phyloP scores from a whole-genome alignment of 106 monocot genomes.

The Ottelia alismoides region DNA sequence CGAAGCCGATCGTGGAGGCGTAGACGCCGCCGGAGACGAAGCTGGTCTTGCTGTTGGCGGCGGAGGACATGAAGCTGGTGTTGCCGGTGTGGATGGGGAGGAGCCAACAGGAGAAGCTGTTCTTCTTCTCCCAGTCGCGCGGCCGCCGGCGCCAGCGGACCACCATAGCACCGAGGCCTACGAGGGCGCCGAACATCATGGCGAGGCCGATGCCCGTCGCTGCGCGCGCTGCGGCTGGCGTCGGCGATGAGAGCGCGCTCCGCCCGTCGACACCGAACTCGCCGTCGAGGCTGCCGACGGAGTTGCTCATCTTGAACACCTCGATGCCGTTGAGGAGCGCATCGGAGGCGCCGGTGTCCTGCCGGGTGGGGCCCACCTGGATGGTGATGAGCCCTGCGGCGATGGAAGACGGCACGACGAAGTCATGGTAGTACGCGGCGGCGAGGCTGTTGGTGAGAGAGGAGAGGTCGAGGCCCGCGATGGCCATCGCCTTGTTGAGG shows the following conservation, averaged over 20 bases:
- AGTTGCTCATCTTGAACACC: constrained; percentile 15
- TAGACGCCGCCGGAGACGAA: constrained; percentile 8
- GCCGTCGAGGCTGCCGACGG: constrained; percentile 6
- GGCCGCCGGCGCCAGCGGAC: constrained; percentile 1
- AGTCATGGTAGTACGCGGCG: no score
- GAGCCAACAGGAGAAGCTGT: constrained; percentile 12
- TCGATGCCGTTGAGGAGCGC: constrained; percentile 12
- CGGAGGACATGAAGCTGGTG: constrained; percentile 5
- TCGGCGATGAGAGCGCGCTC: background rate
- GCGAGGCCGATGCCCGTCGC: background rate
- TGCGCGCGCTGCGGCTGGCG: background rate
- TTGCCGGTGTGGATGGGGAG: constrained; percentile 8
- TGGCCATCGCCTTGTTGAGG: constrained; percentile 16
- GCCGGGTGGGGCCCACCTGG: constrained; percentile 5
- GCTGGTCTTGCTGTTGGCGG: constrained; percentile 12
- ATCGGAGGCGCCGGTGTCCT: background rate
- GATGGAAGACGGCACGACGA: background rate
- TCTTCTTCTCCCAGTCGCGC: constrained; percentile 1
- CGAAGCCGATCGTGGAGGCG: constrained; percentile 19
- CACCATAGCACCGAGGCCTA: background rate
- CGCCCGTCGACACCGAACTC: background rate
- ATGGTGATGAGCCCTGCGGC: background rate
- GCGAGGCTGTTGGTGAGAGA: constrained; percentile 6
- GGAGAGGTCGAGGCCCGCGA: constrained; percentile 10
- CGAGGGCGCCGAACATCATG: background rate